Percentiles rank a stretch among this genome's conserved stretches.
Evolutionary conservation across 768 basidiomycete species (phyloP).

Genomic region (Leccinum subgranulosum): DNA sequence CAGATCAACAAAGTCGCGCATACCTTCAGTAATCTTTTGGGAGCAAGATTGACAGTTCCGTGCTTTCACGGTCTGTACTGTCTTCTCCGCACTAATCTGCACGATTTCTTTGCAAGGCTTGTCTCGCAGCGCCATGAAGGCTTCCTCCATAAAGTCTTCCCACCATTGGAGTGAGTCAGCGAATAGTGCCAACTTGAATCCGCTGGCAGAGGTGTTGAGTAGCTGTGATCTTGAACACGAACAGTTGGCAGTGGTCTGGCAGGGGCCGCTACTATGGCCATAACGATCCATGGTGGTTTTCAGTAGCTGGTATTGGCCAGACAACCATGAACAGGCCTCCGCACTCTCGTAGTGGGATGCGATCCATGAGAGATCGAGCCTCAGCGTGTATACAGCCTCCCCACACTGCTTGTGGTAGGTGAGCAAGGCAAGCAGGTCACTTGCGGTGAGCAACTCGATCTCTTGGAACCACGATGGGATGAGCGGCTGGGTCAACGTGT

Average conservation of each 20-base stretch:
- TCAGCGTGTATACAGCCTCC: conserved; percentile 5
- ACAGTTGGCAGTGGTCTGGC: neutral
- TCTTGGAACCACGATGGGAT: conserved; percentile 24
- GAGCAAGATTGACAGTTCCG: neutral
- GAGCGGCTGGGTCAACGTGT: conserved; percentile 27
- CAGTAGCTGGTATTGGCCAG: neutral
- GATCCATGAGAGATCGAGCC: conserved; percentile 13
- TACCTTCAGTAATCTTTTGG: conserved; percentile 1
- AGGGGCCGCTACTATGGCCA: too few relatives aligned
- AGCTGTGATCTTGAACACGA: neutral
- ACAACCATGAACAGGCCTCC: neutral
- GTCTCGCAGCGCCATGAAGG: neutral
- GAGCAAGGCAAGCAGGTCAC: conserved; percentile 25
- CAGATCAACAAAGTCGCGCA: conserved; percentile 12
- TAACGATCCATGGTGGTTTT: too few relatives aligned
- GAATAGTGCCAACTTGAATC: neutral
- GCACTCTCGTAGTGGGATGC: neutral
- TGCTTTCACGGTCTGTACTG: neutral
- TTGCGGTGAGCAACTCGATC: conserved; percentile 25
- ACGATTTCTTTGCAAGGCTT: neutral
- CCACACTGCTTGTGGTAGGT: conserved; percentile 19
- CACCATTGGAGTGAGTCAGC: neutral
- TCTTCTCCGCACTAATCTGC: neutral
- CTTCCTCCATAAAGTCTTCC: neutral
- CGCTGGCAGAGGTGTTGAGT: neutral